Percentiles rank a stretch among this genome's conserved stretches.
Conservation (phyloP, 23 red algal species). For the Gracilaria caudata region DNA sequence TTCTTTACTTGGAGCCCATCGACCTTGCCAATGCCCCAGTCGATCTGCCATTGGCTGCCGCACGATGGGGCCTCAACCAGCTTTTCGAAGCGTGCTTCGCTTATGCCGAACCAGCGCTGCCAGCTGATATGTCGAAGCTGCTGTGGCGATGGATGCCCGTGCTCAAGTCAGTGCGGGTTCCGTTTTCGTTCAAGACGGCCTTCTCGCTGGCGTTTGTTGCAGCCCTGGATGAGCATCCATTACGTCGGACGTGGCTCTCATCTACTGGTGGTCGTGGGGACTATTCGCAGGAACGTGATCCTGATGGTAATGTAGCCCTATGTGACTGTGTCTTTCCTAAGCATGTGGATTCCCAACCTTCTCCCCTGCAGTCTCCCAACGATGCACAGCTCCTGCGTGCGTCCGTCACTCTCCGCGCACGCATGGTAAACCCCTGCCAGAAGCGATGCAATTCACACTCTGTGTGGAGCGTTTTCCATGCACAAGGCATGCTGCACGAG, state of each 20-base stretch:
- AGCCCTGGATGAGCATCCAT: conserved; percentile 9
- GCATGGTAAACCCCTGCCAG: neutral
- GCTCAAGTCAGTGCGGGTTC: neutral
- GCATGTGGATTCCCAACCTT: neutral
- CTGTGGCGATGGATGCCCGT: conserved; percentile 29
- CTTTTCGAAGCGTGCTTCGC: conserved; percentile 38
- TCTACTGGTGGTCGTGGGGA: conserved; percentile 4
- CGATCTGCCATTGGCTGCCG: conserved; percentile 4
- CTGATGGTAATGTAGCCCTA: neutral
- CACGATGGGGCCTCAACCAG: conserved; percentile 28
- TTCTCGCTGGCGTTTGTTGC: conserved; percentile 19
- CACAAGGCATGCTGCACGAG: conserved; percentile 18
- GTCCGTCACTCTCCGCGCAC: neutral
- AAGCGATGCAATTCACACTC: conserved; percentile 17
- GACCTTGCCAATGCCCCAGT: conserved; percentile 2
- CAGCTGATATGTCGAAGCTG: conserved; percentile 2
- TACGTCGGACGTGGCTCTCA: conserved; percentile 14
- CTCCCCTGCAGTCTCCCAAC: neutral
- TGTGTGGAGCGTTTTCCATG: conserved; percentile 28
- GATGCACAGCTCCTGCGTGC: conserved; percentile 14
- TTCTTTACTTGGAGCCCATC: conserved; percentile 15
- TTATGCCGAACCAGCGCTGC: neutral
- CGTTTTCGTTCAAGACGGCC: conserved; percentile 19
- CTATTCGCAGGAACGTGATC: conserved; percentile 3
- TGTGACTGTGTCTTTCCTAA: conserved; percentile 10